Evolutionary conservation across 164 flowering plant genomes (phyloP).

Genomic region (Saururus chinensis): DNA sequence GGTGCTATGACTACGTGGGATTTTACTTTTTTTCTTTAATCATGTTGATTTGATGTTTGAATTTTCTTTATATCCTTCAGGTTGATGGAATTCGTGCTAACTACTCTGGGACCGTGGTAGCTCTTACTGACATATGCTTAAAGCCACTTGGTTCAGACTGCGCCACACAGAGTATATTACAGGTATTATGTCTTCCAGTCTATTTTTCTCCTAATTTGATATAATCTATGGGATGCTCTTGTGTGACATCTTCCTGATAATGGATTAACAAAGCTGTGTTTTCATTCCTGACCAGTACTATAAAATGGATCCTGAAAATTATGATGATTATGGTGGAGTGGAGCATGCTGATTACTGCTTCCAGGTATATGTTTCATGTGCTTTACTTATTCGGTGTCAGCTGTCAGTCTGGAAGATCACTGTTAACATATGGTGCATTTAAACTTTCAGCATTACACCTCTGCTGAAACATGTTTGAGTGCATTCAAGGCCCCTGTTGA

Average conservation of each 20-base stretch:
- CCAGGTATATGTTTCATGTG: slow-evolving; percentile 42
- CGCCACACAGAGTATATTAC: slow-evolving; percentile 89
- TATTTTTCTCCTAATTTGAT: neutral
- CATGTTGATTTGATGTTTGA: neutral
- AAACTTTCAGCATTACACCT: slow-evolving; percentile 60
- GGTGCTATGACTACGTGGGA: neutral
- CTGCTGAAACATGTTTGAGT: slow-evolving; percentile 73
- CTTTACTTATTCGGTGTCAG: neutral
- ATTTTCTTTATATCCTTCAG: slow-evolving; percentile 18
- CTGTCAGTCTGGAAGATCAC: neutral
- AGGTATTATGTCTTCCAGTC: slow-evolving; percentile 38
- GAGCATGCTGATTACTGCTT: slow-evolving; percentile 82
- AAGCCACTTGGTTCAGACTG: slow-evolving; percentile 90
- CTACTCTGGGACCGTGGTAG: slow-evolving; percentile 63
- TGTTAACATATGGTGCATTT: neutral
- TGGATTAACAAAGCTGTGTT: neutral
- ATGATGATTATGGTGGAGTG: slow-evolving; percentile 60
- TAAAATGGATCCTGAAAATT: slow-evolving; percentile 72
- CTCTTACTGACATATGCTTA: slow-evolving; percentile 79
- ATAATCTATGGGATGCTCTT: neutral
- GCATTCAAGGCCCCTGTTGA: slow-evolving; percentile 94
- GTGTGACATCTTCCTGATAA: neutral
- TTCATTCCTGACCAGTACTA: slow-evolving; percentile 44
- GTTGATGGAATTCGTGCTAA: slow-evolving; percentile 73
- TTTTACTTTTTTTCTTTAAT: neutral